These are phyloP conservation scores for Cylindrotheca fusiformis DNA, from an alignment of 108 stramenopile genomes.

Conservation along the genomic window DNA sequence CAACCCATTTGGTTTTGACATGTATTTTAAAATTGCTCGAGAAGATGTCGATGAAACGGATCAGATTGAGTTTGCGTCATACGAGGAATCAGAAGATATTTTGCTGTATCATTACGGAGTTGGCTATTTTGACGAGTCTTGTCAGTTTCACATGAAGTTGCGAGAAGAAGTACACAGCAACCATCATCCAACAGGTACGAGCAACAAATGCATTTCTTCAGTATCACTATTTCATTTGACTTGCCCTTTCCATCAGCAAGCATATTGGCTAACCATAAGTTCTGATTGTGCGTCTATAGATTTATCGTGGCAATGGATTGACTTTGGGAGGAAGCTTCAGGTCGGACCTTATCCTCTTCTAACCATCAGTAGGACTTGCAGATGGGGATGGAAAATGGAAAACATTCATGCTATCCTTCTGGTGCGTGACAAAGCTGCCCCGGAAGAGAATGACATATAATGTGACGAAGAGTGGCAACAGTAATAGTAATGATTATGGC, in stretches of 20 bases:
- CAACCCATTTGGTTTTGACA: conserved; percentile 20
- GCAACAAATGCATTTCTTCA: background rate
- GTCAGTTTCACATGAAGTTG: conserved; percentile 12
- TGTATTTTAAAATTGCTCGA: conserved; percentile 27
- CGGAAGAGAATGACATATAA: no score
- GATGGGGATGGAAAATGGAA: conserved; percentile 40
- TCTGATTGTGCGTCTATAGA: background rate
- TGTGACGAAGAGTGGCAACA: no score
- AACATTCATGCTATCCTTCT: conserved; percentile 28
- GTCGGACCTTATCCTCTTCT: conserved; percentile 25
- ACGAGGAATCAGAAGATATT: conserved; percentile 12
- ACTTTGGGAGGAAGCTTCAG: conserved; percentile 17
- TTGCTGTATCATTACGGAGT: conserved; percentile 19
- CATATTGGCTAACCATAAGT: no score
- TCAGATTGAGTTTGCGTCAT: background rate
- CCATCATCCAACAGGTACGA: conserved; percentile 8
- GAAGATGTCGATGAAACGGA: conserved; percentile 19
- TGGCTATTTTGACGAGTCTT: conserved; percentile 20
- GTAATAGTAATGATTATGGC: no score
- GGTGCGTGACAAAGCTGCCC: conserved; percentile 11
- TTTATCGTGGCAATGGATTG: conserved; percentile 29
- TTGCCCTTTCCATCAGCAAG: no score
- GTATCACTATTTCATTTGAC: background rate
- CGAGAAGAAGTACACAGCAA: background rate
- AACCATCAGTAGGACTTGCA: conserved; percentile 6